Conservation (phyloP, 306 rosid species). For the Gastrolobium bilobum region DNA sequence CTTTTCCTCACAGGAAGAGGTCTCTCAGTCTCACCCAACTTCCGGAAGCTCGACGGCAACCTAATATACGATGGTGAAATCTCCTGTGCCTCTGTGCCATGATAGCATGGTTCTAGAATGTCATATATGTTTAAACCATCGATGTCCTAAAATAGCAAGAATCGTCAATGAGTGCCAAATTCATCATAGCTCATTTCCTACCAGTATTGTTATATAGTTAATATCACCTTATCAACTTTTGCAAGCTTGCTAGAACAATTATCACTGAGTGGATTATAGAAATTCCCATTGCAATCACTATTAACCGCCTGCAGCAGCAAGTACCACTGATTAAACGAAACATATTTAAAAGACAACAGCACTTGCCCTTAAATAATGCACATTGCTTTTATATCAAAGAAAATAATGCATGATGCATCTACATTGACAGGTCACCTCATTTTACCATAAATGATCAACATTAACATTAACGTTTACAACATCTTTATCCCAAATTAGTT, state of each 20-base stretch:
- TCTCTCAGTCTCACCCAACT: conserved; percentile 80
- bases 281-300: conserved; percentile 69
- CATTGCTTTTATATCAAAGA: neutral
- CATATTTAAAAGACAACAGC: conserved; percentile 26
- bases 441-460: neutral
- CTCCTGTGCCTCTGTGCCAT: conserved; percentile 50
- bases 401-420: conserved; percentile 9
- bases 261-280: conserved; percentile 49
- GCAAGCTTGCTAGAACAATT: conserved; percentile 61
- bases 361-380: conserved; percentile 31
- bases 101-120: conserved; percentile 96
- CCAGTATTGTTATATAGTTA: conserved; percentile 10
- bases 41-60: conserved; percentile 77
- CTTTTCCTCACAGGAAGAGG: conserved; percentile 90
- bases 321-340: conserved; percentile 40
- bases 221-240: conserved; percentile 73
- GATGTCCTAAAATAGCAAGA: conserved; percentile 60
- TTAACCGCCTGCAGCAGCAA: conserved; percentile 67
- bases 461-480: too few relatives aligned
- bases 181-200: conserved; percentile 32
- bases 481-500: too few relatives aligned
- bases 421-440: conserved; percentile 3
- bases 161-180: conserved; percentile 37
- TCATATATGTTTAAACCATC: conserved; percentile 74
- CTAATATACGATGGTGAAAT: conserved; percentile 49